Percentiles rank a stretch among this genome's conserved stretches.
phyloP scores from a whole-genome alignment of 768 basidiomycete species.

The Nidularia sp. region DNA sequence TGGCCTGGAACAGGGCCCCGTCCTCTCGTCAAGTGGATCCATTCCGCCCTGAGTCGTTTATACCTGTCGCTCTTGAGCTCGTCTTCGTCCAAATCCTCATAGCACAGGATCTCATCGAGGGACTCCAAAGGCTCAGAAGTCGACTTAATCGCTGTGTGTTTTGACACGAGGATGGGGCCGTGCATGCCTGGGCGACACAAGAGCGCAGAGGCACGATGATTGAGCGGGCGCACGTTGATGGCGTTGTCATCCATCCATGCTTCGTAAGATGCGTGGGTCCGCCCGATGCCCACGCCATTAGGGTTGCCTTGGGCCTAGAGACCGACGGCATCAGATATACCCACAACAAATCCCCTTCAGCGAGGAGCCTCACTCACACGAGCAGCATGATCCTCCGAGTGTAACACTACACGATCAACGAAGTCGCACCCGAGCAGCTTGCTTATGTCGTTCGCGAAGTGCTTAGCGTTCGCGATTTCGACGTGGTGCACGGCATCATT shows the following conservation, averaged over 20 bases:
- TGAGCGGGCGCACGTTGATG: not conserved
- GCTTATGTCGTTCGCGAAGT: not conserved
- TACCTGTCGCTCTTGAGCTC: not conserved
- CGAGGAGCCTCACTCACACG: not conserved
- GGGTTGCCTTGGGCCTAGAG: not conserved
- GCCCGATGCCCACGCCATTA: not conserved
- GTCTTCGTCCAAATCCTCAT: not conserved
- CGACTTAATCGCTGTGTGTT: not conserved
- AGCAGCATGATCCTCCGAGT: not conserved
- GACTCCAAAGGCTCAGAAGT: not conserved
- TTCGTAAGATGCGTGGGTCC: not conserved
- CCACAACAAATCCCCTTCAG: not conserved
- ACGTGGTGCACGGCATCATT: not conserved
- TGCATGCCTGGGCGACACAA: not conserved
- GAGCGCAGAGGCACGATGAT: not conserved
- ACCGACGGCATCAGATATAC: not conserved
- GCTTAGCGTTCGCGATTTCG: not conserved
- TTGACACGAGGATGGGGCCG: not conserved
- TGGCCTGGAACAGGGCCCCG: too few species aligned
- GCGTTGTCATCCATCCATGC: not conserved
- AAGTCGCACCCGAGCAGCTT: not conserved
- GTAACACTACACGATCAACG: not conserved
- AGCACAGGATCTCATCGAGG: not conserved
- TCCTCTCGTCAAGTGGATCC: not conserved
- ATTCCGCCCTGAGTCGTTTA: not conserved